Conservation (phyloP, 768 basidiomycete species). For the Gyrodon lividus region DNA sequence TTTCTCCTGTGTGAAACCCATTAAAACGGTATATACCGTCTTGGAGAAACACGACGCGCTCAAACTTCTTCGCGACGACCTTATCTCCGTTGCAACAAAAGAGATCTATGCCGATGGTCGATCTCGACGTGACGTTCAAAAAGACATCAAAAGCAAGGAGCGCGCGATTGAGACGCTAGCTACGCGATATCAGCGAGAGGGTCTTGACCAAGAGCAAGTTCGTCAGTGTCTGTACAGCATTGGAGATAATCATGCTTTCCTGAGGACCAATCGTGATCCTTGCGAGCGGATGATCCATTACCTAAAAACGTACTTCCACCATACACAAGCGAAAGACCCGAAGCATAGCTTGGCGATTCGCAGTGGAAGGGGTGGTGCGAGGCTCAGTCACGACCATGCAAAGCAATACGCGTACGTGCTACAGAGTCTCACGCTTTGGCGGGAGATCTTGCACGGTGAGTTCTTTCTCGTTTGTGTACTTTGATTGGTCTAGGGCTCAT, state of each 20-base stretch:
- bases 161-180: slow-evolving; percentile 79
- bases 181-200: slow-evolving; percentile 54
- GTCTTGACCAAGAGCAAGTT: slow-evolving; percentile 62
- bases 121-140: slow-evolving; percentile 74
- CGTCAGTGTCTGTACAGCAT: slow-evolving; percentile 85
- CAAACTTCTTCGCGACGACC: slow-evolving; percentile 72
- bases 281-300: slow-evolving; percentile 82
- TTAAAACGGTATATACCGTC: slow-evolving; percentile 69
- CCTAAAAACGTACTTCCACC: slow-evolving; percentile 75
- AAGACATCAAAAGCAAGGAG: slow-evolving; percentile 81
- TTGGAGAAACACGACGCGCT: slow-evolving; percentile 64
- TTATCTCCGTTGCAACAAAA: slow-evolving; percentile 73
- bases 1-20: slow-evolving; percentile 77
- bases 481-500: slow-evolving; percentile 3
- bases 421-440: slow-evolving; percentile 85
- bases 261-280: slow-evolving; percentile 83
- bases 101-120: slow-evolving; percentile 77
- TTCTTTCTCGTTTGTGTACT: neutral
- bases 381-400: slow-evolving; percentile 79
- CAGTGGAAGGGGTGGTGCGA: slow-evolving; percentile 76
- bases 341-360: slow-evolving; percentile 75
- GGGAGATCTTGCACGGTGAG: slow-evolving; percentile 80
- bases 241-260: slow-evolving; percentile 87
- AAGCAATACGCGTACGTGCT: slow-evolving; percentile 86
- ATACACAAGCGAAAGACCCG: slow-evolving; percentile 61